Base-by-base conservation (phyloP, 192 early-diverging fungal species). In the Backusella macrospora region DNA sequence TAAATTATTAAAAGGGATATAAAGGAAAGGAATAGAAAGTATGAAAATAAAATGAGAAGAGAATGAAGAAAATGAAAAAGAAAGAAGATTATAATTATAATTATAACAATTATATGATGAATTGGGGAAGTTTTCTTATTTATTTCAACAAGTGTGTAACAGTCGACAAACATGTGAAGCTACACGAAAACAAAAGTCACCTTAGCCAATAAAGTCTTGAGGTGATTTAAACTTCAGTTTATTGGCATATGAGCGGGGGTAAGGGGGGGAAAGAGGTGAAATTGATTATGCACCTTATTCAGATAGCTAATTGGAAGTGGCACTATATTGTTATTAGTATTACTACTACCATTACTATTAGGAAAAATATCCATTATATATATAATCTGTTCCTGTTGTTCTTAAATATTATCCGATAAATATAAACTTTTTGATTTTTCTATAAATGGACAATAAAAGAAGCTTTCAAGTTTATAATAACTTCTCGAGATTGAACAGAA, bases 391-490 rank as follows among this genome's bases (percentile, higher is more conserved):
- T 59, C 52, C 52, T 59, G 52, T 23, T 59, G 52, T 59, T 59
- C 21, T 18, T 0, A 52, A 5, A 52, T 59, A 59, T 59, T 59
- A 10, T 59, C 52, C 52, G 52, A 59, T 26, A 0, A 59, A 12
- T 52, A 26, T 59, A 59, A 59, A 12, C 52, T 59, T 59, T 46
- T 18, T 52, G 18, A 52, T 52, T 52, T 52, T 52, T 52, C 49
- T 52, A 52, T 52, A 52, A 18, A 18, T 52, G n/a, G 49, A 21
- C 49, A 52, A 59, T 26, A 26, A 59, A 59, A 15, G 52, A 59
- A 59, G 52, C 52, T 59, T 59, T 59, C 3, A 59, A 26, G 52
- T 59, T 59, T 21, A 59, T 26, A 26, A 55, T 10, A 12, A 59
- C 49, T 8, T 52, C 7, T 52, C 49, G 49, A 66, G 39, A 42